Base-by-base conservation (phyloP, 75 land plant genomes). In the Gnetum montanum region DNA sequence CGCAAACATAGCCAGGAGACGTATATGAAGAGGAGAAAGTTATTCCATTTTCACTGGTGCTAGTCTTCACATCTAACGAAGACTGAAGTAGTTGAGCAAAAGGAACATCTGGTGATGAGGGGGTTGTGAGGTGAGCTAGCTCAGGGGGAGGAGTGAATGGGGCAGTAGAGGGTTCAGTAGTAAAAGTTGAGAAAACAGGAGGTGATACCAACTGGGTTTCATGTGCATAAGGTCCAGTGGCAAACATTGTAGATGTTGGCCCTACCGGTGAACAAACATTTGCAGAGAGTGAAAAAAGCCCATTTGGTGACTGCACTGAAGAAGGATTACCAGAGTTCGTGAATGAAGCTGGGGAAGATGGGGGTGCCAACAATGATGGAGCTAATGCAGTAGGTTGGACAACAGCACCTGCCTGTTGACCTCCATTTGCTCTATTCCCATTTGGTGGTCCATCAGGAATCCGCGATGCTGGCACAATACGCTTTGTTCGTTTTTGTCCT, bases 91-190 rank as follows among this genome's bases (percentile, higher is more conserved):
- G 81, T 35, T 64, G 84, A 23, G 99, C 99, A 78, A 65, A 95
- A 41, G 99, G 99, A 25, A 95, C 99, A 76, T 95, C 99, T 24
- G 99, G 99, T 18, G 99, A 95, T 46, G 99, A 90, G 0, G 99
- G 99, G 44, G 92, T 90, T 0, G 99, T 95, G 16, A 90, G 69
- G 49, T 95, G 99, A 51, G 85, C 86, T 34, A 90, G 70, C 62
- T 95, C 99, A 13, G 99, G 99, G 43, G 99, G 99, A 36, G 99
- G 99, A 10, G 99, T 95, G 33, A 95, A 73, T 52, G 99, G 99
- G 43, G 99, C 99, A 51, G 99, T 95, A 15, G 96, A 90, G 12
- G 99, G 99, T 48, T 93, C 98, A 29, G 98, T 93, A 31, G 95
- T 93, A 38, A 78, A 89, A 22, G 90, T 82, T 34, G 98, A 93